phyloP scores from a whole-genome alignment of 768 basidiomycete genomes.

The Xerocomus brunneocitrinus region DNA sequence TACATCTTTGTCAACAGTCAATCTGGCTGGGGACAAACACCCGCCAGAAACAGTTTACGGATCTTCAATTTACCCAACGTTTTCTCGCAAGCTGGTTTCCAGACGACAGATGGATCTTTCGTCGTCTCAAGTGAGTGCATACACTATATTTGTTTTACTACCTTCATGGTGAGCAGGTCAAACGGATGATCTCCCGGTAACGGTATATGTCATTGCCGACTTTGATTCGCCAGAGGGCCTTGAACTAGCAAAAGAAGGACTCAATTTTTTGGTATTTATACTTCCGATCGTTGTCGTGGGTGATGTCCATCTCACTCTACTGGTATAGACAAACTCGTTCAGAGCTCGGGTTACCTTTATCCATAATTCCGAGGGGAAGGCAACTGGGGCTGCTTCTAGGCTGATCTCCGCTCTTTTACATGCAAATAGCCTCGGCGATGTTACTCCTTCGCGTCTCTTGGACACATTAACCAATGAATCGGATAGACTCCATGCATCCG shows the following conservation, averaged over 20 bases:
- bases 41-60: conserved; percentile 7
- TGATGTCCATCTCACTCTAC: background rate
- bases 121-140: conserved; percentile 56
- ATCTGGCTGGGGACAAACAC: conserved; percentile 20
- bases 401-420: conserved; percentile 48
- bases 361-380: conserved; percentile 52
- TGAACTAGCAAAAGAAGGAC: conserved; percentile 56
- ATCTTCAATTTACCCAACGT: conserved; percentile 31
- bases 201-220: conserved; percentile 69
- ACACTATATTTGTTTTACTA: background rate
- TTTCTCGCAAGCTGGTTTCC: conserved; percentile 36
- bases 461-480: conserved; percentile 5
- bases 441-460: conserved; percentile 14
- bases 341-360: conserved; percentile 68
- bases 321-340: conserved; percentile 39
- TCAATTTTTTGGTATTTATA: conserved; percentile 57
- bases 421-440: conserved; percentile 34
- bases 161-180: conserved; percentile 14
- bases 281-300: background rate
- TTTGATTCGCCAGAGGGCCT: conserved; percentile 62
- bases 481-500: conserved; percentile 9
- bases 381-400: conserved; percentile 33
- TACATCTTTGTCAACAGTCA: conserved; percentile 60
- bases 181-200: conserved; percentile 34
- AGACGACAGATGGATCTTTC: conserved; percentile 42